Percentiles rank a stretch among this genome's conserved stretches.
Conservation (phyloP, 768 basidiomycete genomes). For the Psilocybe cyanescens region DNA sequence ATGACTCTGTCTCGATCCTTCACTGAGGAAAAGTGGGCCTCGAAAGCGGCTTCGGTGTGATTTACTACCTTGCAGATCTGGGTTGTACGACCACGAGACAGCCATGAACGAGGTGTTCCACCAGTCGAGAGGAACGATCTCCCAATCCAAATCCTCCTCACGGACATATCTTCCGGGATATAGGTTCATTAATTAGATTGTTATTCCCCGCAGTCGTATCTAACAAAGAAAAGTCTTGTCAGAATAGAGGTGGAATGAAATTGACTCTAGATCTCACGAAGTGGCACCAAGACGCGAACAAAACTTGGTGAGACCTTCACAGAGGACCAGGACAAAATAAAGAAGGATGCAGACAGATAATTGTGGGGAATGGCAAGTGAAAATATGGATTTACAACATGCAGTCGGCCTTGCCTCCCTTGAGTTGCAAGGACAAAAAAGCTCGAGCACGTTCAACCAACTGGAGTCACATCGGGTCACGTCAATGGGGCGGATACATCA, state of each 20-base stretch:
- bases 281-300: constrained; percentile 30
- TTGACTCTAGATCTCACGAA: constrained; percentile 21
- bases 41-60: constrained; percentile 35
- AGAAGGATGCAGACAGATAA: constrained; percentile 15
- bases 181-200: constrained; percentile 29
- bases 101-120: constrained; percentile 43
- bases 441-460: constrained; percentile 27
- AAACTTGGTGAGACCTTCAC: constrained; percentile 30
- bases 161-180: constrained; percentile 22
- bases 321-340: constrained; percentile 26
- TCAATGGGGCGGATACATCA: neutral
- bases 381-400: constrained; percentile 38
- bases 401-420: constrained; percentile 29
- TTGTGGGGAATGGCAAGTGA: constrained; percentile 19
- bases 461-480: constrained; percentile 1
- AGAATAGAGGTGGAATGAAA: constrained; percentile 6
- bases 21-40: constrained; percentile 33
- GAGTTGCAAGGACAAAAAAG: constrained; percentile 27
- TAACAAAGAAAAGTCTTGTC: constrained; percentile 11
- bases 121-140: constrained; percentile 40
- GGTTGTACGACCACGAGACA: constrained; percentile 43
- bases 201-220: constrained; percentile 29
- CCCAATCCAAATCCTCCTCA: constrained; percentile 42
- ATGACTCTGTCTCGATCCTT: neutral
- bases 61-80: constrained; percentile 22